A percentile compares a stretch with the other conserved stretches of the same genome.
Evolutionary conservation across 2,329 filamentous ascomycete genomes (phyloP).

Genomic region (Pestalotiopsis sp.): DNA sequence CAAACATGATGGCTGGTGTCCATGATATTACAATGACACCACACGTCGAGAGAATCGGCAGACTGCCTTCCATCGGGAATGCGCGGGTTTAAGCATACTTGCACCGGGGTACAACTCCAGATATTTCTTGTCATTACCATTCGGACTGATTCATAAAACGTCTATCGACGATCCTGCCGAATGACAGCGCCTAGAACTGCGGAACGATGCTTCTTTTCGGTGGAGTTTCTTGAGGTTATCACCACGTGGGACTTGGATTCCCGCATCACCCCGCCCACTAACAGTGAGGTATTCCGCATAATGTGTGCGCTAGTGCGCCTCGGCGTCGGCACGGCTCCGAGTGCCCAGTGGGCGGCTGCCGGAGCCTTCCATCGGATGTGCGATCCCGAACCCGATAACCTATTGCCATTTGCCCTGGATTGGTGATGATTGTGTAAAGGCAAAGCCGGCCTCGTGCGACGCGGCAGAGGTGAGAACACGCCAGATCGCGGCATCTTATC

Average conservation of each 20-base stretch:
- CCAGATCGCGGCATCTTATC: conserved; percentile 11
- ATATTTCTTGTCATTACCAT: neutral
- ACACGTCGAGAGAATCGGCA: neutral
- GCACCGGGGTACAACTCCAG: neutral
- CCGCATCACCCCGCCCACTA: neutral
- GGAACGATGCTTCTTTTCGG: neutral
- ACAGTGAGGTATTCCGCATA: neutral
- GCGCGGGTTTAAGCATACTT: neutral
- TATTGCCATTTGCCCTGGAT: neutral
- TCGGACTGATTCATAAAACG: neutral
- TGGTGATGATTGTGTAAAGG: neutral
- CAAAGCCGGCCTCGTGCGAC: neutral
- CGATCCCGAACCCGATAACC: conserved; percentile 7
- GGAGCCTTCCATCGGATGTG: conserved; percentile 12
- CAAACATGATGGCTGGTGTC: no score
- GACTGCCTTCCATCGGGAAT: neutral
- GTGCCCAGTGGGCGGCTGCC: neutral
- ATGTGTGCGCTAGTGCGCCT: neutral
- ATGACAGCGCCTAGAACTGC: neutral
- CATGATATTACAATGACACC: neutral
- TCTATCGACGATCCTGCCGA: conserved; percentile 1
- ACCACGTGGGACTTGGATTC: neutral
- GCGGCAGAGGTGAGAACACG: neutral
- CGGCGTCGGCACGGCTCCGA: conserved; percentile 8
- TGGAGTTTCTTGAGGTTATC: conserved; percentile 7